Conservation (phyloP, 1,284 basidiomycete genomes). For the Stereum hirsutum region DNA sequence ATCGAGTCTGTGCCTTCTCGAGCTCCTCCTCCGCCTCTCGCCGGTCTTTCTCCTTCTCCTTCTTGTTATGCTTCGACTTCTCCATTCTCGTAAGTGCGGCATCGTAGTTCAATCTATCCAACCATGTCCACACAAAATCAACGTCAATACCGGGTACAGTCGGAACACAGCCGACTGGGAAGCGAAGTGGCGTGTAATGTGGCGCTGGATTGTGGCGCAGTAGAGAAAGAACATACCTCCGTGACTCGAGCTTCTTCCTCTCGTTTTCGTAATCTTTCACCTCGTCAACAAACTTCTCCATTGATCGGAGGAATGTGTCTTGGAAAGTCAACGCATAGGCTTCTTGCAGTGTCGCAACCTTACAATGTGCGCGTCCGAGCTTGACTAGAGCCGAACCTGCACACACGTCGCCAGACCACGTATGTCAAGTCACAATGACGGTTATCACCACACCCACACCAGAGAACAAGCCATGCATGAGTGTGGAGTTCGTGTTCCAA, state of each 20-base stretch:
- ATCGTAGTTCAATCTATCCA: constrained; percentile 55
- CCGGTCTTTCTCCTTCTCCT: constrained; percentile 66
- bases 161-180: no score
- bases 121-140: neutral
- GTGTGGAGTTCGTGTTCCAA: neutral
- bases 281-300: constrained; percentile 52
- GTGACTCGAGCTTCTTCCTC: constrained; percentile 74
- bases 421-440: constrained; percentile 1
- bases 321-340: constrained; percentile 62
- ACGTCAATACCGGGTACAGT: neutral
- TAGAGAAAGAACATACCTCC: constrained; percentile 38
- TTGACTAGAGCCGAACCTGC: constrained; percentile 61
- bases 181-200: neutral
- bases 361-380: constrained; percentile 75
- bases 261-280: constrained; percentile 65
- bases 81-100: constrained; percentile 60
- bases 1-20: constrained; percentile 57
- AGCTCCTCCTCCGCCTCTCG: constrained; percentile 72
- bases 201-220: neutral
- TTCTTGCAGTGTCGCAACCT: constrained; percentile 74
- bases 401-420: constrained; percentile 2
- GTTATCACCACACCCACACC: no score
- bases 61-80: constrained; percentile 57
- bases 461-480: no score
- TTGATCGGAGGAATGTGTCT: constrained; percentile 61